phyloP scores from a whole-genome alignment of 2,329 filamentous ascomycete genomes.

The Ceratocystis destructans region DNA sequence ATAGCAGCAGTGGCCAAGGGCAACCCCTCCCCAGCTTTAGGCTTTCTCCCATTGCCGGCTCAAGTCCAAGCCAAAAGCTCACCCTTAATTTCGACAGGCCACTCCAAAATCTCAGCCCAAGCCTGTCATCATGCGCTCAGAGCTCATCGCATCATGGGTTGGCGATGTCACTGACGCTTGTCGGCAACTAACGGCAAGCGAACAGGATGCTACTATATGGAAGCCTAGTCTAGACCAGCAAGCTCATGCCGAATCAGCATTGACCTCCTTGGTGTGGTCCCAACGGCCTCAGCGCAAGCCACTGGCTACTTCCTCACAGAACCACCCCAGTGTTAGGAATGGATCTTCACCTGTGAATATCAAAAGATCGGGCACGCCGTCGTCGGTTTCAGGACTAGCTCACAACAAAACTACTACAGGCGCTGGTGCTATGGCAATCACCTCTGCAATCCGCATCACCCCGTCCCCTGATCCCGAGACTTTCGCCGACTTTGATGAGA shows the following conservation, averaged over 20 bases:
- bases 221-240: conserved; percentile 12
- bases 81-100: background rate
- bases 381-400: background rate
- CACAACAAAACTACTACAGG: background rate
- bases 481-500: conserved; percentile 7
- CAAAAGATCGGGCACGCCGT: background rate
- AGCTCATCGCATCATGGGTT: conserved; percentile 16
- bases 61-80: background rate
- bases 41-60: background rate
- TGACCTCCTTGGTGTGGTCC: conserved; percentile 15
- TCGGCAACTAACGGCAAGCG: conserved; percentile 5
- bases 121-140: conserved; percentile 14
- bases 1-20: too few relatives aligned
- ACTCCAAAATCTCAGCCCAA: background rate
- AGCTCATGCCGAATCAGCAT: conserved; percentile 10
- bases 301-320: background rate
- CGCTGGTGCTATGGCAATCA: background rate
- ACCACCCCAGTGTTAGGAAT: background rate
- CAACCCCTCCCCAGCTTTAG: background rate
- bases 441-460: conserved; percentile 12
- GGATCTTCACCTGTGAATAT: conserved; percentile 8
- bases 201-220: conserved; percentile 16
- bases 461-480: conserved; percentile 12
- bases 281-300: conserved; percentile 14
- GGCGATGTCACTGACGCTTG: conserved; percentile 16